Percentiles rank a stretch among this genome's conserved stretches.
Evolutionary conservation across 2,329 filamentous ascomycete species (phyloP).

Genomic region (Cylindrodendrum hubeiense): DNA sequence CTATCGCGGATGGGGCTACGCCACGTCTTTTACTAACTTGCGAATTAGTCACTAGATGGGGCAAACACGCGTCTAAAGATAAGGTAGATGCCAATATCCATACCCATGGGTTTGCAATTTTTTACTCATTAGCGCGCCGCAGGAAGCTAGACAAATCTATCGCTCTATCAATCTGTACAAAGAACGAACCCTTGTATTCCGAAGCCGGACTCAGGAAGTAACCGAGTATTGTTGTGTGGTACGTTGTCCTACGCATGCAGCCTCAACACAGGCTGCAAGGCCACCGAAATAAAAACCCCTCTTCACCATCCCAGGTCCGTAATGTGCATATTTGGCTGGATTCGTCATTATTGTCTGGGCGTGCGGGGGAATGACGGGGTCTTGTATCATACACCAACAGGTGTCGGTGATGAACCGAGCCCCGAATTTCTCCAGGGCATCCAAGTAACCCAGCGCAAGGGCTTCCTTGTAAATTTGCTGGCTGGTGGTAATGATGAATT

Average conservation of each 20-base stretch:
- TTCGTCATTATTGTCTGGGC: conserved; percentile 56
- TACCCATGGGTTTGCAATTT: too few species aligned
- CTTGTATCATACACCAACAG: conserved; percentile 61
- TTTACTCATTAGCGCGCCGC: too few species aligned
- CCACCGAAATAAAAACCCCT: conserved; percentile 42
- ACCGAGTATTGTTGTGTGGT: not conserved
- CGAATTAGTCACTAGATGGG: not conserved
- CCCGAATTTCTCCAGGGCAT: conserved; percentile 51
- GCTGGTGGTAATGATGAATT: conserved; percentile 35
- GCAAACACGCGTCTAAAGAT: not conserved
- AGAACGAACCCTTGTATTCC: not conserved
- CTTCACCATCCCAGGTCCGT: conserved; percentile 46
- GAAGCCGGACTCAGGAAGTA: not conserved
- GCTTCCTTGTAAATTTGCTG: conserved; percentile 26
- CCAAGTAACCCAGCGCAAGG: conserved; percentile 41
- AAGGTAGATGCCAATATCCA: not conserved
- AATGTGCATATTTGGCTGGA: conserved; percentile 61
- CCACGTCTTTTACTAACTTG: not conserved
- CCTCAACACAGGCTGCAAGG: conserved; percentile 38
- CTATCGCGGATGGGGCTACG: not conserved
- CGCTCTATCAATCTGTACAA: not conserved
- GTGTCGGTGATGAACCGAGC: conserved; percentile 57
- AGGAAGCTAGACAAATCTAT: not conserved
- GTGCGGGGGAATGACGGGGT: conserved; percentile 50
- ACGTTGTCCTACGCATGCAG: conserved; percentile 30